Base-by-base conservation (phyloP, 2,329 filamentous ascomycete species). In the Verticillium zaregamsianum region DNA sequence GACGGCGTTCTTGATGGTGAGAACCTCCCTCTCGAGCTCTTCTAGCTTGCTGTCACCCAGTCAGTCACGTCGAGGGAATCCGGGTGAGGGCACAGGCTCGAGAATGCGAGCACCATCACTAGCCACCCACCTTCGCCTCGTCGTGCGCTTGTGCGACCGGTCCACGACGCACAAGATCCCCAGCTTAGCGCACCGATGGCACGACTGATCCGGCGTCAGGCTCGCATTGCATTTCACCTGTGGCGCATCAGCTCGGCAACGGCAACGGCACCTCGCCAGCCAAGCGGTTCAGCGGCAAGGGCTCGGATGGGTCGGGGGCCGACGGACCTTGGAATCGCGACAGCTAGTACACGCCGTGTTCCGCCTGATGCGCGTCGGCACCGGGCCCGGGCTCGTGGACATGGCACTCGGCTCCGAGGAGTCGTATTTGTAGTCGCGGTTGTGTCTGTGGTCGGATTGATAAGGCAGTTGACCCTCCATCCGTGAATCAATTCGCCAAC, bases 1-100 rank as follows among this genome's bases (percentile, higher is more conserved):
- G 52, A 86, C 82, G 55, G 77, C 54, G 54, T 60, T 62, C 49
- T 63, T 39, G 23, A 67, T 61, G 15, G 66, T 66, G 37, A 66
- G 64, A 31, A 68, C 61, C 12, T 68, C 66, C 52, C 65, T 66
- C 37, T 68, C 66, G 2, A 68, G 61, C 28, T 63, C 79, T 65
- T 86, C 83, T 3, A 86, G 73, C 68, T 86, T 85, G 66, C 83
- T 85, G 56, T 23, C 28, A 40, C 35, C 6, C 40, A 8, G 23
- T 28, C 20, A 17, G 35, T 33, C 8, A 12, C n/a, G 28, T 28
- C 5, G 28, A 28, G 28, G 28, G 28, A 5, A 28, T 5, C 28
- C 28, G 28, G 28, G 4, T 6, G 28, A 28, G 28, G 5, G 5
- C 28, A 28, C 3, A 28, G 28, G 28, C 28, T 28, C 28, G 28